These are phyloP conservation scores for Brachypodium distachyon DNA, from an alignment of 202 grass and related monocot species.

Conservation along the genomic window DNA sequence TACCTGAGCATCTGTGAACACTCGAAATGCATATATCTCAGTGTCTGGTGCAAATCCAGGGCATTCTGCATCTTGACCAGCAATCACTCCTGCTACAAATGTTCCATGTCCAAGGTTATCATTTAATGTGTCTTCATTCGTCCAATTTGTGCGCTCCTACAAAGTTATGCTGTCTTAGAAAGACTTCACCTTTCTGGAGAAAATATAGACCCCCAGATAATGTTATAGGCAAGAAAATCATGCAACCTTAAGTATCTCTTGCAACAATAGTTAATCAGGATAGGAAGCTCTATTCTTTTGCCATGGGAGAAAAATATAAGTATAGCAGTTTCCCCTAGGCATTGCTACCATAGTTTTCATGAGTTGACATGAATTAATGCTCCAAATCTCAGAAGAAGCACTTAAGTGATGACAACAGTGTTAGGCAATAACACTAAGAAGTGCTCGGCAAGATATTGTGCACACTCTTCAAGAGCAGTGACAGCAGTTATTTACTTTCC, in stretches of 20 bases:
- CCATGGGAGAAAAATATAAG: not conserved
- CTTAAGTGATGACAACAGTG: not conserved
- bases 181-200: not conserved
- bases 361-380: slow-evolving; percentile 8
- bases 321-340: not conserved
- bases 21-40: slow-evolving; percentile 95
- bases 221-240: slow-evolving; percentile 13
- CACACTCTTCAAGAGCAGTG: not conserved
- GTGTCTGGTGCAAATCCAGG: slow-evolving; percentile 91
- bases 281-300: slow-evolving; percentile 6
- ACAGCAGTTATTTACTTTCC: not conserved
- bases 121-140: slow-evolving; percentile 97
- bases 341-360: not conserved
- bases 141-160: slow-evolving; percentile 98
- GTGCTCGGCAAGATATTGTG: not conserved
- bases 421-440: not conserved
- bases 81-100: slow-evolving; percentile 97
- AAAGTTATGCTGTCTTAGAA: slow-evolving; percentile 21
- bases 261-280: slow-evolving; percentile 8
- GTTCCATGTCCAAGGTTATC: slow-evolving; percentile 97
- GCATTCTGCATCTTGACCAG: slow-evolving; percentile 92
- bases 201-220: not conserved
- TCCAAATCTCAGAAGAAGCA: not conserved
- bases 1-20: slow-evolving; percentile 99
- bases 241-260: not conserved